A percentile compares a stretch with the other conserved stretches of the same genome.
Conservation (phyloP, 768 basidiomycete genomes). For the Tylopilus subfusipes region DNA sequence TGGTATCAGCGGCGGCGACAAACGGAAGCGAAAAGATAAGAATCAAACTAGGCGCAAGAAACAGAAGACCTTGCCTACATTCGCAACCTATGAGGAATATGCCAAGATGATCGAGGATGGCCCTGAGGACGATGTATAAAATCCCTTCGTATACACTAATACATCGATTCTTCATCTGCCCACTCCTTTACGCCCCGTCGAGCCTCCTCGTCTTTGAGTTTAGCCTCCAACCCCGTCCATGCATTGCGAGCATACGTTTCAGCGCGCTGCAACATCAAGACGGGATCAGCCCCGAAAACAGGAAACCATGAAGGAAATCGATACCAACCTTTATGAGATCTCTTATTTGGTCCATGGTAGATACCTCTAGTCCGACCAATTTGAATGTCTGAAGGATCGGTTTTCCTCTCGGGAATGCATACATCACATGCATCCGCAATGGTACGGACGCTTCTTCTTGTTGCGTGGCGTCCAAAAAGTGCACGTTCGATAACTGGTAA, state of each 20-base stretch:
- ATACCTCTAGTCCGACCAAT: slow-evolving; percentile 59
- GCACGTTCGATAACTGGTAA: slow-evolving; percentile 49
- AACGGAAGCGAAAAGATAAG: slow-evolving; percentile 48
- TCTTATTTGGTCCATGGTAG: slow-evolving; percentile 46
- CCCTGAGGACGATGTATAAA: slow-evolving; percentile 28
- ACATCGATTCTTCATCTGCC: background rate
- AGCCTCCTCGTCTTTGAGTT: slow-evolving; percentile 62
- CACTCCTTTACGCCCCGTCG: slow-evolving; percentile 59
- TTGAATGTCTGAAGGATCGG: slow-evolving; percentile 60
- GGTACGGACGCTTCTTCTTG: slow-evolving; percentile 71
- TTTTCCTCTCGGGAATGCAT: slow-evolving; percentile 49
- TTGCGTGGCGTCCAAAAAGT: slow-evolving; percentile 71
- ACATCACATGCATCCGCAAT: slow-evolving; percentile 57
- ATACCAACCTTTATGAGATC: slow-evolving; percentile 51
- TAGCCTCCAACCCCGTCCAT: slow-evolving; percentile 53
- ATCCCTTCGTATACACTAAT: background rate
- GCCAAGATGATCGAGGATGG: slow-evolving; percentile 76
- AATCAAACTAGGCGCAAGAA: slow-evolving; percentile 59
- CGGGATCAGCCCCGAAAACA: slow-evolving; percentile 36
- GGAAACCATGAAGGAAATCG: background rate
- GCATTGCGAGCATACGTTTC: slow-evolving; percentile 61
- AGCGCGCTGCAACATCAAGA: slow-evolving; percentile 53
- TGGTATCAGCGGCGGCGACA: slow-evolving; percentile 43
- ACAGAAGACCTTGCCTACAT: slow-evolving; percentile 65
- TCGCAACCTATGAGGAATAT: slow-evolving; percentile 86